Evolutionary conservation across 1,284 basidiomycete genomes (phyloP), one percentile per base, ranked within the genome.

Genomic region (Naganishia sp.): DNA sequence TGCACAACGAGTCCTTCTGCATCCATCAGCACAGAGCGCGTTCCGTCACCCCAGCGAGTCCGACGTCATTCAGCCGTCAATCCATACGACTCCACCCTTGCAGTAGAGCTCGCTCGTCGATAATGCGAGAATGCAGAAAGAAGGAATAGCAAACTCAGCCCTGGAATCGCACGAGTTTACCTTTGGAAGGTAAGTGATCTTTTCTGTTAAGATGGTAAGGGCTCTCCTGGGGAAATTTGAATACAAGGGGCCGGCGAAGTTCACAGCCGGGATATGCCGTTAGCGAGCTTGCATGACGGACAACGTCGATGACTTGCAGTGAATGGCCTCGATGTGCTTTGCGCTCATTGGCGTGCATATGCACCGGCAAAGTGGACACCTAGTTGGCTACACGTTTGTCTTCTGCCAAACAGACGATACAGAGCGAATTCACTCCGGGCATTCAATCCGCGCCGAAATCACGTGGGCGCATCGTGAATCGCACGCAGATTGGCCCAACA

Each of bases 61-160:
- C 36, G 36, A 39, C 36, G 48, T 7, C 18, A 23, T 23, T 49
- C 48, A 13, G n/a, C 48, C 48, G 25, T 11, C 48, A 49, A 46
- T 7, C 45, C 45, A 15, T 46, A 46, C 45, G 18, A 46, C 50
- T 16, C 50, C 16, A 11, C 33, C 36, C 36, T 18, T 39, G 31
- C 10, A n/a, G 39, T 55, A 36, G 33, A 33, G 18, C 18, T n/a
- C 36, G 33, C 18, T 18, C 16, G 16, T 39, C 33, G 36, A 55
- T 55, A 55, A 61, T 61, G 57, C 57, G 48, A 61, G 49, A 61
- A 61, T 61, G 57, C 57, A 48, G 21, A 31, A 48, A 46, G 46
- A 61, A 33, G 31, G 42, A 25, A 28, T 39, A 50, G 48, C 5
- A 25, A 23, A 23, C 5, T 36, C 45, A 11, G 48, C 48, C 18